phyloP scores from a whole-genome alignment of 768 basidiomycete genomes.

The Serendipita sp. region DNA sequence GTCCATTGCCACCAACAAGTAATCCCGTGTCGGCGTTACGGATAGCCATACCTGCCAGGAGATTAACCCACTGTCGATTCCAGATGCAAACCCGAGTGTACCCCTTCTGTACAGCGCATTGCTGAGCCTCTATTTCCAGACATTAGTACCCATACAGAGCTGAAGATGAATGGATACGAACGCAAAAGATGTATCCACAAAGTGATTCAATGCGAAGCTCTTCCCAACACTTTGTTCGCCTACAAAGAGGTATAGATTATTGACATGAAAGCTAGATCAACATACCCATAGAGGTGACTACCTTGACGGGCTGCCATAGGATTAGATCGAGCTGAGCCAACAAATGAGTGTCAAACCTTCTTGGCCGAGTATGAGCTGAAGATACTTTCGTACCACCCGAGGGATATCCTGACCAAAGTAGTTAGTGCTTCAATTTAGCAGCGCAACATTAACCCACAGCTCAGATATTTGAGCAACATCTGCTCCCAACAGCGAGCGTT shows the following conservation, averaged over 20 bases:
- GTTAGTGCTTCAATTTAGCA: neutral
- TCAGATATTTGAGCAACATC: conserved; percentile 44
- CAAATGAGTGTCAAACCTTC: conserved; percentile 25
- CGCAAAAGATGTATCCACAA: conserved; percentile 49
- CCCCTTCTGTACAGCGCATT: conserved; percentile 13
- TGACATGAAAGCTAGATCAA: neutral
- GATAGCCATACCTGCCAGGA: conserved; percentile 52
- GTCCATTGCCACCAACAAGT: conserved; percentile 41
- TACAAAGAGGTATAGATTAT: conserved; percentile 13
- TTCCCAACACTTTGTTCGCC: conserved; percentile 53
- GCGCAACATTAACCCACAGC: conserved; percentile 10
- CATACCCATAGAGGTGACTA: conserved; percentile 45
- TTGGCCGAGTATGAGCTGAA: conserved; percentile 46
- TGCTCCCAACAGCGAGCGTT: conserved; percentile 40
- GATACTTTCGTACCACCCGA: conserved; percentile 52
- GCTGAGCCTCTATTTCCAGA: conserved; percentile 12
- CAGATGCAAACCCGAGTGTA: neutral
- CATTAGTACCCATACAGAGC: conserved; percentile 13
- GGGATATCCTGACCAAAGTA: conserved; percentile 22
- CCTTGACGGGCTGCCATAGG: conserved; percentile 36
- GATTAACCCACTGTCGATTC: neutral
- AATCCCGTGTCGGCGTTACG: conserved; percentile 41
- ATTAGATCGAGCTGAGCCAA: neutral
- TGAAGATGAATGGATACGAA: conserved; percentile 47
- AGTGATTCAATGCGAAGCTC: conserved; percentile 41